These are phyloP conservation scores for Batrachochytrium dendrobatidis DNA, from an alignment of 371 early-diverging fungal genomes.

Conservation along the genomic window DNA sequence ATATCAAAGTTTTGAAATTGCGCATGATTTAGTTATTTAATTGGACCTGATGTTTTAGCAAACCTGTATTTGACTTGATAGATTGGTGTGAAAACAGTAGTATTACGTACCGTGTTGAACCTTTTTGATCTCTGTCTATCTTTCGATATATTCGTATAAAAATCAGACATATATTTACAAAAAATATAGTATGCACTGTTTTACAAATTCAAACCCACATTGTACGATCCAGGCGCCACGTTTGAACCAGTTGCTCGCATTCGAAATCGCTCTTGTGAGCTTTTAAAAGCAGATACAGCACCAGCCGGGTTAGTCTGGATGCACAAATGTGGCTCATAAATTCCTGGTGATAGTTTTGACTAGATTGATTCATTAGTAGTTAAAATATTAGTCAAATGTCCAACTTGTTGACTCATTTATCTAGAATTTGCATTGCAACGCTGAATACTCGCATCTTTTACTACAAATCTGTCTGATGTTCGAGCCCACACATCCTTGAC, in stretches of 20 bases:
- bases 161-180: too few relatives aligned
- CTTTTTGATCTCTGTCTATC: too few relatives aligned
- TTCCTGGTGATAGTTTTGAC: conserved; percentile 5
- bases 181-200: background rate
- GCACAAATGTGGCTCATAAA: background rate
- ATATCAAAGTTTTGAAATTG: too few relatives aligned
- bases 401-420: too few relatives aligned
- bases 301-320: background rate
- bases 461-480: conserved; percentile 1
- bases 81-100: background rate
- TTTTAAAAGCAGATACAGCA: background rate
- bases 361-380: too few relatives aligned
- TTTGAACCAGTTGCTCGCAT: background rate
- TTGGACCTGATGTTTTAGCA: too few relatives aligned
- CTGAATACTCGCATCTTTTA: background rate
- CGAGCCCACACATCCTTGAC: conserved; percentile 8
- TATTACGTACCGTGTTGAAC: background rate
- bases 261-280: conserved; percentile 2
- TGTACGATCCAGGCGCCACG: conserved; percentile 10
- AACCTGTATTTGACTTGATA: too few relatives aligned
- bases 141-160: too few relatives aligned
- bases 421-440: too few relatives aligned
- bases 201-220: background rate
- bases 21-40: too few relatives aligned
- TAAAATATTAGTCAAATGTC: too few relatives aligned